Evolutionary conservation across 805 yeast species (phyloP).

Genomic region (Candida ficus): DNA sequence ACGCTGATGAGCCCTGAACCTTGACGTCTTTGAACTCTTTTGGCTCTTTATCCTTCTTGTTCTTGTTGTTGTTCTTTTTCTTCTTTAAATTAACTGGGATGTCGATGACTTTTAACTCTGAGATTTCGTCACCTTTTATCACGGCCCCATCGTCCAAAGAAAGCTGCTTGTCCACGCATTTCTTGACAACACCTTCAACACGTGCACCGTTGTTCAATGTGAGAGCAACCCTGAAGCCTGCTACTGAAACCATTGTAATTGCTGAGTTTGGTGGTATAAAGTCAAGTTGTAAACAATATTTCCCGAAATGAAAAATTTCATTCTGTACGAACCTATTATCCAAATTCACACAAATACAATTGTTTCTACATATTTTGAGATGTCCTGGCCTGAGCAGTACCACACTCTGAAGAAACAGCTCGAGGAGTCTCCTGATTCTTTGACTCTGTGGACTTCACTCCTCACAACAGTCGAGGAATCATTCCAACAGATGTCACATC

Average conservation of each 20-base stretch:
- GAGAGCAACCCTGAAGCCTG: constrained; percentile 42
- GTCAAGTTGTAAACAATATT: too few species aligned
- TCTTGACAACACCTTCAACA: constrained; percentile 37
- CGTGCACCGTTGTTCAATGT: constrained; percentile 33
- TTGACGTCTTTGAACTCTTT: constrained; percentile 25
- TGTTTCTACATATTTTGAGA: too few species aligned
- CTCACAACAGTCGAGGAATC: constrained; percentile 1
- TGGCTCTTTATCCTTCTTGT: constrained; percentile 10
- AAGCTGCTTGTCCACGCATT: constrained; percentile 35
- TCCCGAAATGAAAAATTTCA: too few species aligned
- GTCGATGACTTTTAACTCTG: constrained; percentile 51
- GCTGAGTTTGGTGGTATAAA: too few species aligned
- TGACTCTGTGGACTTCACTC: background rate
- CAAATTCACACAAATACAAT: too few species aligned
- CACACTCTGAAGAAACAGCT: background rate
- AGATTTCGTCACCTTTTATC: constrained; percentile 36
- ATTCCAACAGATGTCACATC: background rate
- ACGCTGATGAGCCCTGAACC: too few species aligned
- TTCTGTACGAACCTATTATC: too few species aligned
- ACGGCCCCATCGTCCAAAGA: constrained; percentile 33
- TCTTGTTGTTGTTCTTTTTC: constrained; percentile 20
- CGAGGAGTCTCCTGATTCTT: background rate
- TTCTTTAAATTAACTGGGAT: constrained; percentile 35
- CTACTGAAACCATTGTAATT: constrained; percentile 36
- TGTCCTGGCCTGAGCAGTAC: background rate